Evolutionary conservation across 2,329 filamentous ascomycete species (phyloP).

Genomic region (Penicillium hordei): DNA sequence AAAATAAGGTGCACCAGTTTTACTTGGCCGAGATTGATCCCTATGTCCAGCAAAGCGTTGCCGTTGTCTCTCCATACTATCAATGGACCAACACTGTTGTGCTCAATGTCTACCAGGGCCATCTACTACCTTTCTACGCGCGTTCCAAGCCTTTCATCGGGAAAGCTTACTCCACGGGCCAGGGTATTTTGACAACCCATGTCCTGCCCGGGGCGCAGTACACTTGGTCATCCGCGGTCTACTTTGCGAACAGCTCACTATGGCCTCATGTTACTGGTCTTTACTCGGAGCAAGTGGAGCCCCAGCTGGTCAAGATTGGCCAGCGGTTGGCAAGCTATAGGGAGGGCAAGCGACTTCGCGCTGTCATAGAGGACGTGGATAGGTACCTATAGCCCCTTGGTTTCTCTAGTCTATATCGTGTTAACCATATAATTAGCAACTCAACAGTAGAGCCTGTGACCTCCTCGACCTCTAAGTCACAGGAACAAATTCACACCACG

Average conservation of each 20-base stretch:
- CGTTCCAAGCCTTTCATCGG: slow-evolving; percentile 71
- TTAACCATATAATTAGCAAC: slow-evolving; percentile 19
- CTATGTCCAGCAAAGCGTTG: slow-evolving; percentile 64
- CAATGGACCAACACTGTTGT: slow-evolving; percentile 65
- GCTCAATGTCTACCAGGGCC: slow-evolving; percentile 39
- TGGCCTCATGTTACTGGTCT: slow-evolving; percentile 79
- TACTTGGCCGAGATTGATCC: slow-evolving; percentile 74
- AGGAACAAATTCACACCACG: slow-evolving; percentile 17
- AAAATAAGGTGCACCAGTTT: slow-evolving; percentile 59
- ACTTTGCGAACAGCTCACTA: slow-evolving; percentile 72
- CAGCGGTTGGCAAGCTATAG: slow-evolving; percentile 72
- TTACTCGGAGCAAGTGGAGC: slow-evolving; percentile 91
- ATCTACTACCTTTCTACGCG: slow-evolving; percentile 73
- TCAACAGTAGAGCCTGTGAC: slow-evolving; percentile 25
- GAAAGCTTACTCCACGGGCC: slow-evolving; percentile 66
- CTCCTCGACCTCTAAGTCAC: slow-evolving; percentile 21
- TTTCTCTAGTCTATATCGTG: background rate
- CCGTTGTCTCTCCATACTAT: slow-evolving; percentile 69
- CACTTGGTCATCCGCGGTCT: slow-evolving; percentile 66
- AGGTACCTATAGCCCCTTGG: slow-evolving; percentile 31
- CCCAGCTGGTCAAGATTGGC: slow-evolving; percentile 87
- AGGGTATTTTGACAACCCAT: slow-evolving; percentile 66
- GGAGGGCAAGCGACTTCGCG: slow-evolving; percentile 62
- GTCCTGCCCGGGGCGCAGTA: slow-evolving; percentile 71
- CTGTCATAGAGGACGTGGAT: slow-evolving; percentile 57